Percentiles rank a stretch among this genome's conserved stretches.
Evolutionary conservation across 1,284 basidiomycete genomes (phyloP).

Genomic region (Meripilus lineatus): DNA sequence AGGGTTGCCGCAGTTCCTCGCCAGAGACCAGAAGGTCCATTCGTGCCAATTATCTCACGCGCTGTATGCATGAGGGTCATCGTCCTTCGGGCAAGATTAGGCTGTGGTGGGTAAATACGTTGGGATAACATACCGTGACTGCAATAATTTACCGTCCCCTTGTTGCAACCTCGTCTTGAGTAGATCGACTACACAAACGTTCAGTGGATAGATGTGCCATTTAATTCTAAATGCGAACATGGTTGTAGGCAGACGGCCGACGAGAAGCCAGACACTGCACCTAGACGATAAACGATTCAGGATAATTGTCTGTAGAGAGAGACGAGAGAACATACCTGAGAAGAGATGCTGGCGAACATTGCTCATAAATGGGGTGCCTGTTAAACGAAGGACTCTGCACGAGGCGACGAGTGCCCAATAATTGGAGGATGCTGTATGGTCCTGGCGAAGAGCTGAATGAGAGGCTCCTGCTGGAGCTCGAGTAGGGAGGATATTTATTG

Average conservation of each 20-base stretch:
- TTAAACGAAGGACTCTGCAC: neutral
- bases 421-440: too few species aligned
- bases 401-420: neutral
- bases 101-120: neutral
- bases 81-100: constrained; percentile 26
- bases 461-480: too few species aligned
- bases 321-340: constrained; percentile 47
- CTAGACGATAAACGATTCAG: constrained; percentile 28
- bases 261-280: constrained; percentile 70
- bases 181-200: constrained; percentile 62
- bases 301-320: constrained; percentile 4
- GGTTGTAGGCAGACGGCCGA: constrained; percentile 76
- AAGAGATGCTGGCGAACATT: constrained; percentile 69
- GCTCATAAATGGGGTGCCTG: constrained; percentile 42
- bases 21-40: constrained; percentile 76
- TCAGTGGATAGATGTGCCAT: constrained; percentile 5
- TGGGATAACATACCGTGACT: constrained; percentile 2
- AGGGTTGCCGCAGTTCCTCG: constrained; percentile 83
- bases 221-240: constrained; percentile 38
- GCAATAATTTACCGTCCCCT: constrained; percentile 39
- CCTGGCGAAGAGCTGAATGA: too few species aligned
- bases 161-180: constrained; percentile 88
- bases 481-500: too few species aligned
- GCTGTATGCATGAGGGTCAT: constrained; percentile 44
- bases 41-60: constrained; percentile 51